Evolutionary conservation across 2,329 filamentous ascomycete species (phyloP).

Genomic region (Stemphylium vesicarium): DNA sequence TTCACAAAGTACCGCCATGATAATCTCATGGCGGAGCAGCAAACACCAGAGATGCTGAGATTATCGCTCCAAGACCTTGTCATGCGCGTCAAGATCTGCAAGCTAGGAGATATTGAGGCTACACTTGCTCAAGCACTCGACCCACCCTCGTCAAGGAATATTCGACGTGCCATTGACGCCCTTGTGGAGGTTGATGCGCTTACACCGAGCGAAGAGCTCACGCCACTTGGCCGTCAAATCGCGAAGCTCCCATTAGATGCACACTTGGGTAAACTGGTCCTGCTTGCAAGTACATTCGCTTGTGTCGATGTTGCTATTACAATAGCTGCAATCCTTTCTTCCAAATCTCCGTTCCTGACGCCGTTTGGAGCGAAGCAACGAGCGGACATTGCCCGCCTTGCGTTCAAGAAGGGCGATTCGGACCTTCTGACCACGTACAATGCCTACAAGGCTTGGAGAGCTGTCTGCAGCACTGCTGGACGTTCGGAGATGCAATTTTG

Average conservation of each 20-base stretch:
- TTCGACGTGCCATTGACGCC: slow-evolving; percentile 88
- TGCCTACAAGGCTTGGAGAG: slow-evolving; percentile 88
- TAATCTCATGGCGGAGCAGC: slow-evolving; percentile 81
- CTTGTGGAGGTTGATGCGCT: slow-evolving; percentile 91
- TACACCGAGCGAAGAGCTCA: slow-evolving; percentile 81
- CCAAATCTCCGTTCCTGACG: slow-evolving; percentile 90
- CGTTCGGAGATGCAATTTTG: slow-evolving; percentile 88
- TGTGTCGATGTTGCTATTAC: slow-evolving; percentile 92
- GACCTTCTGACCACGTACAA: slow-evolving; percentile 94
- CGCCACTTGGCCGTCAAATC: slow-evolving; percentile 82
- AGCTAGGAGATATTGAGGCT: slow-evolving; percentile 89
- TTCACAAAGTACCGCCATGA: slow-evolving; percentile 93
- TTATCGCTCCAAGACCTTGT: slow-evolving; percentile 93
- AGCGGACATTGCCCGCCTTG: slow-evolving; percentile 77
- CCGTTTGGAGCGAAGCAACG: slow-evolving; percentile 84
- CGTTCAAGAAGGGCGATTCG: slow-evolving; percentile 85
- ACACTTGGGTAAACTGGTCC: slow-evolving; percentile 89
- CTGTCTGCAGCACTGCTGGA: slow-evolving; percentile 72
- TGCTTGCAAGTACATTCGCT: slow-evolving; percentile 84
- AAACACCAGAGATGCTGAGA: slow-evolving; percentile 95
- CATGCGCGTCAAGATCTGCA: slow-evolving; percentile 96
- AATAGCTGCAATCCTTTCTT: slow-evolving; percentile 89
- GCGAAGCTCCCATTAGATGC: slow-evolving; percentile 91
- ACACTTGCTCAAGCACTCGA: slow-evolving; percentile 88
- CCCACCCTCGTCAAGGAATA: slow-evolving; percentile 88